These are phyloP conservation scores for Cyclostephanos invisitatus DNA, from an alignment of 108 stramenopile genomes.

Conservation along the genomic window DNA sequence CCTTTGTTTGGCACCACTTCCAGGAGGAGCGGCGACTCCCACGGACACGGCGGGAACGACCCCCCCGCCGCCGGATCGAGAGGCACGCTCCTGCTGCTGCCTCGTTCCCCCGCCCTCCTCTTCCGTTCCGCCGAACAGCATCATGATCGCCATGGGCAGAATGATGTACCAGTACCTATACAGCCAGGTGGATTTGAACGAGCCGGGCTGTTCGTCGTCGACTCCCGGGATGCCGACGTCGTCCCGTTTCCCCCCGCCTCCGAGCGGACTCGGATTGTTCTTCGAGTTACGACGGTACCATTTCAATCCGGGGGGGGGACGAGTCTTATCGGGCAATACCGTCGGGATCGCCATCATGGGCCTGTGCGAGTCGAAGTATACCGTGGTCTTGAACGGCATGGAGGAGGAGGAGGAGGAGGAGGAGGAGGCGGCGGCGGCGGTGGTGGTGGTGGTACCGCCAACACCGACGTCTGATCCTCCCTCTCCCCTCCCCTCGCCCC, in stretches of 20 bases:
- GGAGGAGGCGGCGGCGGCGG: too few species aligned
- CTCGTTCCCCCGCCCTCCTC: conserved; percentile 20
- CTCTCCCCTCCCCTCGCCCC: conserved; percentile 27
- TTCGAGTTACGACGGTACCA: conserved; percentile 52
- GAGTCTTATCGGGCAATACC: conserved; percentile 51
- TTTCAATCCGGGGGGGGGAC: conserved; percentile 75
- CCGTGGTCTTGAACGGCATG: conserved; percentile 63
- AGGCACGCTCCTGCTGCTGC: conserved; percentile 9
- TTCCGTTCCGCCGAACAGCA: conserved; percentile 47
- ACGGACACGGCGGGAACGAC: conserved; percentile 2
- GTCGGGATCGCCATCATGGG: conserved; percentile 72
- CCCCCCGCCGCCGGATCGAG: conserved; percentile 6
- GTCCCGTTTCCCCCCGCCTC: conserved; percentile 9
- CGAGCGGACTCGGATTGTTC: conserved; percentile 36
- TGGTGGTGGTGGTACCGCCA: too few species aligned
- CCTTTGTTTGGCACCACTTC: conserved; percentile 31
- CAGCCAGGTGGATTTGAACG: conserved; percentile 51
- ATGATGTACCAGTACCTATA: conserved; percentile 84
- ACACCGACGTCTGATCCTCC: conserved; percentile 2
- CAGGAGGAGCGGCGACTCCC: conserved; percentile 25
- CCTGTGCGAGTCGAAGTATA: conserved; percentile 60
- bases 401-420: not conserved
- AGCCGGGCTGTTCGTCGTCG: conserved; percentile 37
- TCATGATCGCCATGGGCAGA: conserved; percentile 61
- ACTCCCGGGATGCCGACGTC: conserved; percentile 17